A percentile compares a stretch with the other conserved stretches of the same genome.
Conservation (phyloP, 2,329 filamentous ascomycete genomes). For the Penicillium vulpinum region DNA sequence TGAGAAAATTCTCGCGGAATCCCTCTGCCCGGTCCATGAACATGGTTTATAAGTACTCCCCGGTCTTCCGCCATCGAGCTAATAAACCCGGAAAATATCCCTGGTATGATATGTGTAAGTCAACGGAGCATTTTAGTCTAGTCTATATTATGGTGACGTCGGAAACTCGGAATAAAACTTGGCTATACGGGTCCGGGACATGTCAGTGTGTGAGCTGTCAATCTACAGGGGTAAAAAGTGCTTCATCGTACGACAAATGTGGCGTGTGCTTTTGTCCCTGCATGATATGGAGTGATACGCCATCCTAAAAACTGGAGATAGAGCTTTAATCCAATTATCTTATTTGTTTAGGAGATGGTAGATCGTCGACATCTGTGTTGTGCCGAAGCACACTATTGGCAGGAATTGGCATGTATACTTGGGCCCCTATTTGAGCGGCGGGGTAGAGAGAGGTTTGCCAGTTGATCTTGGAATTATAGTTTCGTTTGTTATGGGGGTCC, state of each 20-base stretch:
- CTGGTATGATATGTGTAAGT: conserved; percentile 8
- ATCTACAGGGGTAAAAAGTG: background rate
- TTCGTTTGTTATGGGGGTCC: background rate
- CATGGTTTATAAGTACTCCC: background rate
- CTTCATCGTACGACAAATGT: background rate
- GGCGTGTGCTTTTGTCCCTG: background rate
- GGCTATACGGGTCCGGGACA: background rate
- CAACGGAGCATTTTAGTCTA: background rate
- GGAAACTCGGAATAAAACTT: background rate
- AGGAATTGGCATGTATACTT: background rate
- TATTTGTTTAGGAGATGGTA: background rate
- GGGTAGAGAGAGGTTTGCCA: background rate
- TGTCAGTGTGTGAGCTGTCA: conserved; percentile 7
- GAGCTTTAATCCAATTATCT: background rate
- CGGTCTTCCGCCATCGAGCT: background rate
- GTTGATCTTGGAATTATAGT: background rate
- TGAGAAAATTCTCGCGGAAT: background rate
- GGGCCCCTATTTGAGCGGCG: background rate
- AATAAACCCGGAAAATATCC: background rate
- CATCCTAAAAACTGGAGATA: background rate
- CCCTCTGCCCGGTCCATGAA: background rate
- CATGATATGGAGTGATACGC: background rate
- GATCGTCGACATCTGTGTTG: background rate
- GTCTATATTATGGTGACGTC: background rate
- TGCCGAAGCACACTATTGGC: background rate